Conservation (phyloP, 108 stramenopile genomes). For the Skeletonema costatum region DNA sequence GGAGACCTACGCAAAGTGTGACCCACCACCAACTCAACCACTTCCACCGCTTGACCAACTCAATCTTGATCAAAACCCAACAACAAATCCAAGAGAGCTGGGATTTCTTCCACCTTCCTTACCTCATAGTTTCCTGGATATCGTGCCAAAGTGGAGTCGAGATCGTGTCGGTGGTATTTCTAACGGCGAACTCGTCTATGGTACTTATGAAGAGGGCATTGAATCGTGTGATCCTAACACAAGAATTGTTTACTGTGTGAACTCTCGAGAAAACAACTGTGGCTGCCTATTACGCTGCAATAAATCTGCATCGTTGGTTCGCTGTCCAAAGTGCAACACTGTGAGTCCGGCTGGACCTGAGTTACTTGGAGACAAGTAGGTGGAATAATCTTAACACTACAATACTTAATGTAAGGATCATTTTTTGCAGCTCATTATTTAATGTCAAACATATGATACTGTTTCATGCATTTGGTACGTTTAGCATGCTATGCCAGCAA, state of each 20-base stretch:
- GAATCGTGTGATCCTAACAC: slow-evolving; percentile 14
- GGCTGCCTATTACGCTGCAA: not conserved
- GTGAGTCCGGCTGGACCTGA: slow-evolving; percentile 8
- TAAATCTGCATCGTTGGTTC: slow-evolving; percentile 16
- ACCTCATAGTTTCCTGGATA: slow-evolving; percentile 7
- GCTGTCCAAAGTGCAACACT: slow-evolving; percentile 15
- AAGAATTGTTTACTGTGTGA: slow-evolving; percentile 15
- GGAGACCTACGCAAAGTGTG: not conserved
- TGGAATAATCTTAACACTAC: not conserved
- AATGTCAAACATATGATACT: too few relatives aligned
- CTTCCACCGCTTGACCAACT: slow-evolving; percentile 8
- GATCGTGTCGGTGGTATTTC: slow-evolving; percentile 2
- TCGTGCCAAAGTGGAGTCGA: slow-evolving; percentile 7
- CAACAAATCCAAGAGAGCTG: slow-evolving; percentile 2
- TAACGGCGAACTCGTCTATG: slow-evolving; percentile 5
- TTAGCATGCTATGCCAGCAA: too few relatives aligned
- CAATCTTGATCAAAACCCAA: slow-evolving; percentile 2
- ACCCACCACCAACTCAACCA: slow-evolving; percentile 2
- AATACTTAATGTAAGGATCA: too few relatives aligned
- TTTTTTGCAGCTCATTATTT: too few relatives aligned
- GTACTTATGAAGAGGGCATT: not conserved
- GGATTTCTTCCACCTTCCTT: slow-evolving; percentile 12
- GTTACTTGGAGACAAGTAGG: not conserved
- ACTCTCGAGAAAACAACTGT: slow-evolving; percentile 10
- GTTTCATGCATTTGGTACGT: too few relatives aligned